These are phyloP conservation scores for Artemisia tridentata DNA, from an alignment of 129 eudicot species.

Conservation along the genomic window DNA sequence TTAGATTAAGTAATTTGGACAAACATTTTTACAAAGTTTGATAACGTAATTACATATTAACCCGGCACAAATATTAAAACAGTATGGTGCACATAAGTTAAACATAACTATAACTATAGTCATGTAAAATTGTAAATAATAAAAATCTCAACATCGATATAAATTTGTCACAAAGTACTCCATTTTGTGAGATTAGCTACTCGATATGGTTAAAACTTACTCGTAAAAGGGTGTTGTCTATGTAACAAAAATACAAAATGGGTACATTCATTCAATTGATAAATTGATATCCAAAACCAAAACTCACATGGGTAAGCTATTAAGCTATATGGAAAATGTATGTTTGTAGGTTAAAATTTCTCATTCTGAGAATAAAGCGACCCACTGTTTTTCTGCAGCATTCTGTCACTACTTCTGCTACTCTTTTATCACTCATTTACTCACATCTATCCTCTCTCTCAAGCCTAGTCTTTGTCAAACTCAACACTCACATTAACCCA, in stretches of 20 bases:
- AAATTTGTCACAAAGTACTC: too few species aligned
- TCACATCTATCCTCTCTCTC: constrained; percentile 36
- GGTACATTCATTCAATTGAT: neutral
- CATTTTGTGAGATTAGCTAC: too few species aligned
- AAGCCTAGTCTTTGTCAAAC: constrained; percentile 35
- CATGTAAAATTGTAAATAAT: too few species aligned
- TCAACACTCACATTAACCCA: constrained; percentile 9
- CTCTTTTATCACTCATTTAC: constrained; percentile 32
- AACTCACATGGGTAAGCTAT: constrained; percentile 23
- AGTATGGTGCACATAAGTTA: too few species aligned
- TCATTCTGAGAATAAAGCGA: constrained; percentile 26
- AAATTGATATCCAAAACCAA: neutral
- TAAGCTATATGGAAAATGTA: neutral
- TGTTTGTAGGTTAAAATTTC: constrained; percentile 25
- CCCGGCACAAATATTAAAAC: too few species aligned
- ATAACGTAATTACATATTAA: too few species aligned
- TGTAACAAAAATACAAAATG: neutral
- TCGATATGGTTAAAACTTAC: too few species aligned
- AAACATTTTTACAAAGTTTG: too few species aligned
- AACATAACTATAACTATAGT: too few species aligned
- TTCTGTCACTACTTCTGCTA: constrained; percentile 23
- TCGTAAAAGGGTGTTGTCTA: neutral
- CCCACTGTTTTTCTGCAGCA: constrained; percentile 26
- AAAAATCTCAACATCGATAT: too few species aligned
- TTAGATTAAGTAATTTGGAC: too few species aligned